Evolutionary conservation across 331 rosid species (phyloP).

Genomic region (Acacia concinna): DNA sequence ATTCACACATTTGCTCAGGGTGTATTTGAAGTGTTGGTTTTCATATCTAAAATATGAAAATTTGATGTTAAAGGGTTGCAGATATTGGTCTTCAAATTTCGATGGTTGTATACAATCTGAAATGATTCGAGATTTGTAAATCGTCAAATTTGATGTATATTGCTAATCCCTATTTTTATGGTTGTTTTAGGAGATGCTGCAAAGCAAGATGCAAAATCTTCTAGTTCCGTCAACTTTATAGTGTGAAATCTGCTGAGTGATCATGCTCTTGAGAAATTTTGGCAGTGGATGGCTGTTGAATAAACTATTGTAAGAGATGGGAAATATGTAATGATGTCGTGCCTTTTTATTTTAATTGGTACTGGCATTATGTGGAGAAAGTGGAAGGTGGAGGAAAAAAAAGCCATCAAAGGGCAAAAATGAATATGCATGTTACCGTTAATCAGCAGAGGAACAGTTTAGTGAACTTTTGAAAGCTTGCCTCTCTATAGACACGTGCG

Average conservation of each 20-base stretch:
- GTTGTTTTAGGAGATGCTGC: conserved; percentile 43
- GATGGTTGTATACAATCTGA: background rate
- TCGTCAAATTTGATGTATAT: background rate
- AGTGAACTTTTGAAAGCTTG: conserved; percentile 1
- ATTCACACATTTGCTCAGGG: too few relatives aligned
- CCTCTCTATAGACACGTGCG: too few relatives aligned
- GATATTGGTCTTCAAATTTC: background rate
- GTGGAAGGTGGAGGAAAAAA: background rate
- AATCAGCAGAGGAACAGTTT: background rate
- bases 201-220: conserved; percentile 43
- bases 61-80: conserved; percentile 18
- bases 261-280: conserved; percentile 17
- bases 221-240: conserved; percentile 41
- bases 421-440: background rate
- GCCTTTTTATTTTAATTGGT: conserved; percentile 9
- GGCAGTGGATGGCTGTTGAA: conserved; percentile 25
- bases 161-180: conserved; percentile 20
- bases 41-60: conserved; percentile 5
- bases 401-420: conserved; percentile 2
- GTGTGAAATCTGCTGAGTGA: conserved; percentile 35
- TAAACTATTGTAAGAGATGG: conserved; percentile 27
- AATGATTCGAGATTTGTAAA: background rate
- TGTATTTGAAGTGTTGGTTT: conserved; percentile 24
- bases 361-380: conserved; percentile 5
- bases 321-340: background rate